phyloP scores from a whole-genome alignment of 768 basidiomycete species.

The Mycena vitilis region DNA sequence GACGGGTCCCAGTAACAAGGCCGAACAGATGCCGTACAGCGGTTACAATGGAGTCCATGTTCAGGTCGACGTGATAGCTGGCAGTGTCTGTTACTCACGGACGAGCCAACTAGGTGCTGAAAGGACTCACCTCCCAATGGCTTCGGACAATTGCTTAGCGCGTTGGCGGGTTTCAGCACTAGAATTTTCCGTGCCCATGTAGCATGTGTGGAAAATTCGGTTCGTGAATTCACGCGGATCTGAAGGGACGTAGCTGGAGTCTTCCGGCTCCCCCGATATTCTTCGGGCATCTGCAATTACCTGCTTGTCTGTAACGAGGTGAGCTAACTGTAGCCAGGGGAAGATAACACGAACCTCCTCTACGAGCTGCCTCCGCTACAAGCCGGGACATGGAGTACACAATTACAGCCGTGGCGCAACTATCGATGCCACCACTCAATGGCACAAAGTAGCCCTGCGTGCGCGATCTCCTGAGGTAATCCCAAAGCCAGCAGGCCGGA shows the following conservation, averaged over 20 bases:
- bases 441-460: constrained; percentile 97
- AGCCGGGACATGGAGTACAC: constrained; percentile 97
- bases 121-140: constrained; percentile 85
- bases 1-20: constrained; percentile 74
- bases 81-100: not conserved
- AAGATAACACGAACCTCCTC: constrained; percentile 66
- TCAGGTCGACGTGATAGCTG: constrained; percentile 94
- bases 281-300: constrained; percentile 93
- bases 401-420: constrained; percentile 96
- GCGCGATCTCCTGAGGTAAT: constrained; percentile 93
- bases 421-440: constrained; percentile 96
- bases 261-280: constrained; percentile 85
- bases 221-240: constrained; percentile 89
- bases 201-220: constrained; percentile 96
- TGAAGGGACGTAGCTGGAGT: constrained; percentile 84
- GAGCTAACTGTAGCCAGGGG: not conserved
- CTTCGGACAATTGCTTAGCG: constrained; percentile 87
- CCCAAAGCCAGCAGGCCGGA: constrained; percentile 99
- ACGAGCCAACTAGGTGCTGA: not conserved
- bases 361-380: constrained; percentile 80
- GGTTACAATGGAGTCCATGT: constrained; percentile 94
- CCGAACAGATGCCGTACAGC: constrained; percentile 86
- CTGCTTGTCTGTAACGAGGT: constrained; percentile 67
- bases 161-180: constrained; percentile 85
- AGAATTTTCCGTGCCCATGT: constrained; percentile 99